These are phyloP conservation scores for Zygnema cylindricum DNA, from an alignment of 139 green algal genomes.

Conservation along the genomic window DNA sequence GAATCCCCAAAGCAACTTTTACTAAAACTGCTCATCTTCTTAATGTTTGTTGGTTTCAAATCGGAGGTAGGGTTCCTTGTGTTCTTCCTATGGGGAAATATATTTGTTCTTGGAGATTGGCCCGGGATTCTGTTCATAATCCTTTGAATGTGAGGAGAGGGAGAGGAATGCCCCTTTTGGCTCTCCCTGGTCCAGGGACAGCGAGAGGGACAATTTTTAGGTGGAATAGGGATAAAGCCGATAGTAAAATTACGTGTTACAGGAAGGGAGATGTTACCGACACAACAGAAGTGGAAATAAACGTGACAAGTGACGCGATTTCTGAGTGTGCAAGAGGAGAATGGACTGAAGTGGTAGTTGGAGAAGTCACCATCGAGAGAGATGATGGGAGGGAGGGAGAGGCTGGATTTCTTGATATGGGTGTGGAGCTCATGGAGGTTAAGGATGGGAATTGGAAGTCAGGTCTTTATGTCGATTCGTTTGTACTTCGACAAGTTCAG, in stretches of 20 bases:
- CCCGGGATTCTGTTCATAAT: neutral
- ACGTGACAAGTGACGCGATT: neutral
- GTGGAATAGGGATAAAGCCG: neutral
- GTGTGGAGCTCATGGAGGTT: neutral
- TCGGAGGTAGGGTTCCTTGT: neutral
- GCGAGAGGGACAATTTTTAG: neutral
- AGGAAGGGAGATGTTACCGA: neutral
- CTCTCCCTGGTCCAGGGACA: neutral
- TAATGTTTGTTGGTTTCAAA: neutral
- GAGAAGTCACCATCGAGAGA: too few relatives aligned
- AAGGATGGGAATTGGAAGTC: neutral
- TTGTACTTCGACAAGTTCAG: neutral
- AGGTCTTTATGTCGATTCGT: neutral
- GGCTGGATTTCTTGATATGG: neutral
- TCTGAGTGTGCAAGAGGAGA: neutral
- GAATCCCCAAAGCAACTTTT: neutral
- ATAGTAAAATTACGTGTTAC: neutral
- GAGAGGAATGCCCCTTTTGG: neutral
- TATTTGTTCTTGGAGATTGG: neutral
- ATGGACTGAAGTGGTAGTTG: neutral
- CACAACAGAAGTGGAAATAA: neutral
- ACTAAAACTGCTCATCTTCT: neutral
- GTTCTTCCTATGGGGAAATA: neutral
- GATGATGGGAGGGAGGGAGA: neutral
- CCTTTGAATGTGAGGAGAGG: neutral